Evolutionary conservation across 441 rosid genomes (phyloP).

Genomic region (Macaranga tanarius): DNA sequence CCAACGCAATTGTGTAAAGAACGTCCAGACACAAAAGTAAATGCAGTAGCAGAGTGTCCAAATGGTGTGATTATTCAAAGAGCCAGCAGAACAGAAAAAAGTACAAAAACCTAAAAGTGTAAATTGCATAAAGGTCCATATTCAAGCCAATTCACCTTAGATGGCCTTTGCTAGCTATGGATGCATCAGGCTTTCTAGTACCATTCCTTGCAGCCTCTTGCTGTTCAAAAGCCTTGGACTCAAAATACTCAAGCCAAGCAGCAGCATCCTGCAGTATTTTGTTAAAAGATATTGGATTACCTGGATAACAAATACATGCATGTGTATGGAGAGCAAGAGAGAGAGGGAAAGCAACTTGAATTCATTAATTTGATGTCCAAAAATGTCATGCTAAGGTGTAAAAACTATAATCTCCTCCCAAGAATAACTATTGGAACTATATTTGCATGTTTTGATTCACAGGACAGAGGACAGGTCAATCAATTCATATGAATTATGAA

Average conservation of each 20-base stretch:
- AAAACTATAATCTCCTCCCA: neutral
- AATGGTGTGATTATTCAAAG: conserved; percentile 11
- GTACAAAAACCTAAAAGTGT: neutral
- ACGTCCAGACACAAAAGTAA: conserved; percentile 9
- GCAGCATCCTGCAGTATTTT: conserved; percentile 61
- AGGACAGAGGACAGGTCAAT: neutral
- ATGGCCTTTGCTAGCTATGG: conserved; percentile 78
- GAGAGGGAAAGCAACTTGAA: neutral
- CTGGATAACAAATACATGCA: neutral
- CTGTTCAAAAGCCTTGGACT: conserved; percentile 67
- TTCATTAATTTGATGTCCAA: neutral
- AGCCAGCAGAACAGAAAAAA: conserved; percentile 4
- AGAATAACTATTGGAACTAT: neutral
- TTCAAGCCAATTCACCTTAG: conserved; percentile 51
- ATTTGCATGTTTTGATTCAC: neutral
- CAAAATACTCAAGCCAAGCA: conserved; percentile 80
- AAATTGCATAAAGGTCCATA: conserved; percentile 16
- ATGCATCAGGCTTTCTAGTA: conserved; percentile 63
- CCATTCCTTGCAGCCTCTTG: conserved; percentile 72
- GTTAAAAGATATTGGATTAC: conserved; percentile 3
- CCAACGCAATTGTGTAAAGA: neutral
- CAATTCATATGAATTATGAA: neutral
- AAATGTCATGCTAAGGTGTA: neutral
- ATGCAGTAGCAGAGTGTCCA: conserved; percentile 26
- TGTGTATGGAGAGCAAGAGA: neutral